These are phyloP conservation scores for Penicillium coprophilum DNA, from an alignment of 495 filamentous ascomycete species.

Conservation along the genomic window DNA sequence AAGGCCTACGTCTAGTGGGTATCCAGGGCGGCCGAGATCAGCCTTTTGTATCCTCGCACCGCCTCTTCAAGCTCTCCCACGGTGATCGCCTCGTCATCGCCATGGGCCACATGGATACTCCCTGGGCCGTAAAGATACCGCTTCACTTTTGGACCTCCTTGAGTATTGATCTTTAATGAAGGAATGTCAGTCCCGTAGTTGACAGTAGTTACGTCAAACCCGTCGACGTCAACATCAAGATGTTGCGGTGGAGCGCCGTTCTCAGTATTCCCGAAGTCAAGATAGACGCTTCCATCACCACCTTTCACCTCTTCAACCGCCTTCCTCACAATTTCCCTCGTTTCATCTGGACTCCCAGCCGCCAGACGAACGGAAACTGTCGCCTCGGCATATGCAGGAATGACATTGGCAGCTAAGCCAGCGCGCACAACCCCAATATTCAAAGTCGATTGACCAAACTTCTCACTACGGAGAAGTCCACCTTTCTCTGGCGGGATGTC, in stretches of 20 bases:
- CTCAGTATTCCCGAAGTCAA: neutral
- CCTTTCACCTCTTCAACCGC: neutral
- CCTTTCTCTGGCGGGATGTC: neutral
- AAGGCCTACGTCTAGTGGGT: neutral
- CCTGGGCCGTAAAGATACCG: slow-evolving; percentile 81
- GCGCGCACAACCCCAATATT: neutral
- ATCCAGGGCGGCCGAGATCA: neutral
- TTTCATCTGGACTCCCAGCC: neutral
- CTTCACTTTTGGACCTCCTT: slow-evolving; percentile 48
- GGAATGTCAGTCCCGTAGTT: slow-evolving; percentile 86
- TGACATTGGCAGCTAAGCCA: neutral
- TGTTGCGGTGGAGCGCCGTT: neutral
- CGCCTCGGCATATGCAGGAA: neutral
- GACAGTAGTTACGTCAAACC: slow-evolving; percentile 64
- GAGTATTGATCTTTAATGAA: slow-evolving; percentile 12
- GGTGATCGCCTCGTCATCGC: slow-evolving; percentile 69
- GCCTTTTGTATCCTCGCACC: slow-evolving; percentile 59
- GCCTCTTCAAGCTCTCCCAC: slow-evolving; percentile 62
- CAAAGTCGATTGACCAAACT: neutral
- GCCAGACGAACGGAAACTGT: neutral
- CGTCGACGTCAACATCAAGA: slow-evolving; percentile 26
- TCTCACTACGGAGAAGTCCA: neutral
- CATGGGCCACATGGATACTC: slow-evolving; percentile 75
- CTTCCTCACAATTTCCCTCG: neutral
- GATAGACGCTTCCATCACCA: neutral